These are phyloP conservation scores for Venturia aucupariae DNA, from an alignment of 2,329 filamentous ascomycete species.

Conservation along the genomic window DNA sequence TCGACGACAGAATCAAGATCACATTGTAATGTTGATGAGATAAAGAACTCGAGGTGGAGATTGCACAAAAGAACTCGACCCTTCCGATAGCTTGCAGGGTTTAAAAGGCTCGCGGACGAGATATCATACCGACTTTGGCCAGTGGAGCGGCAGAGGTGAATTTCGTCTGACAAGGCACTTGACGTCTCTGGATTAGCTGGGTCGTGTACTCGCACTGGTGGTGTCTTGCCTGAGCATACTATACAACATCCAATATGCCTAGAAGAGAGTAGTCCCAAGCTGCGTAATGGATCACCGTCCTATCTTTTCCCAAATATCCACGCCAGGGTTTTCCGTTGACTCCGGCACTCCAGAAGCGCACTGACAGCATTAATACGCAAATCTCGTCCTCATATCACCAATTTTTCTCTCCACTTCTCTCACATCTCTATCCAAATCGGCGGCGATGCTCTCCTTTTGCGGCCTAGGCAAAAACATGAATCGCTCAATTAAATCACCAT, in stretches of 20 bases:
- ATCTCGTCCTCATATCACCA: slow-evolving; percentile 26
- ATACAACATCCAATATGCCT: neutral
- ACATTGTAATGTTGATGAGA: no score
- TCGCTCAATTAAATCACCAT: slow-evolving; percentile 91
- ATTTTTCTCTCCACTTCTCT: slow-evolving; percentile 90
- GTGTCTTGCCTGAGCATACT: neutral
- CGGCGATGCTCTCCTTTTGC: slow-evolving; percentile 91
- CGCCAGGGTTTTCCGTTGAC: neutral
- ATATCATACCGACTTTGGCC: no score
- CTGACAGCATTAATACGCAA: slow-evolving; percentile 16
- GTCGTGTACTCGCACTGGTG: neutral
- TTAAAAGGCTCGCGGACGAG: no score
- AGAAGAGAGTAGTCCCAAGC: neutral
- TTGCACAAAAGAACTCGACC: no score
- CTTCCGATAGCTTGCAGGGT: no score
- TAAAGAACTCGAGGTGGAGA: no score
- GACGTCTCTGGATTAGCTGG: neutral
- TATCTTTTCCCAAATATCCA: neutral
- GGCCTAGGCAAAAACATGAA: slow-evolving; percentile 77
- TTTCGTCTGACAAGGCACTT: no score
- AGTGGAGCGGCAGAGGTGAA: no score
- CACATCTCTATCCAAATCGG: slow-evolving; percentile 81
- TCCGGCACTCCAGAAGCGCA: neutral
- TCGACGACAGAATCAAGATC: no score
- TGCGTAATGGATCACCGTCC: neutral